Conservation (phyloP, 78 protist species). For the Diacronema lutheri region DNA sequence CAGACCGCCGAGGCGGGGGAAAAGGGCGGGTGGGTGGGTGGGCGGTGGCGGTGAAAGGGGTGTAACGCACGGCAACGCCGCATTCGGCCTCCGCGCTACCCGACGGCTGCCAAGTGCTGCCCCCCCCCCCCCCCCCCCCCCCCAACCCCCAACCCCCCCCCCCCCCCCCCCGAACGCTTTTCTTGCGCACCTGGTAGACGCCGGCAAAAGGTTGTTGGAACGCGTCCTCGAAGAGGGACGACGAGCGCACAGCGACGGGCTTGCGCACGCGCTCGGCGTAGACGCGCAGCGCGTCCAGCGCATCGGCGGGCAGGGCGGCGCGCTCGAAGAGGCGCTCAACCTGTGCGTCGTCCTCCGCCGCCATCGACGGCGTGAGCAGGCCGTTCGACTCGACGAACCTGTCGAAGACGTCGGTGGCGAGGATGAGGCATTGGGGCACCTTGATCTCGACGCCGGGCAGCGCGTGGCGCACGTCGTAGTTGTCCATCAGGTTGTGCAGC, state of each 20-base stretch:
- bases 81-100: no score
- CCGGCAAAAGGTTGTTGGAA: not conserved
- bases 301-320: not conserved
- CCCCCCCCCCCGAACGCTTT: no score
- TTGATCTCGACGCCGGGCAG: not conserved
- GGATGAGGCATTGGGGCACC: not conserved
- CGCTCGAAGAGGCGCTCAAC: not conserved
- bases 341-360: not conserved
- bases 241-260: not conserved
- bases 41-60: no score
- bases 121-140: no score
- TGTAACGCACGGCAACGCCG: no score
- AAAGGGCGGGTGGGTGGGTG: no score
- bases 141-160: no score
- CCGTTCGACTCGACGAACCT: not conserved
- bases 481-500: not conserved
- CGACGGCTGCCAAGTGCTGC: no score
- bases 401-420: not conserved
- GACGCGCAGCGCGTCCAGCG: not conserved
- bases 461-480: not conserved
- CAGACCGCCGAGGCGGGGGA: no score
- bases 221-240: constrained; percentile 14
- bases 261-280: not conserved
- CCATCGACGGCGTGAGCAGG: not conserved
- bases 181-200: no score